A percentile compares a stretch with the other conserved stretches of the same genome.
Evolutionary conservation across 2,329 filamentous ascomycete genomes (phyloP).

Genomic region (Fusarium mexicanum): DNA sequence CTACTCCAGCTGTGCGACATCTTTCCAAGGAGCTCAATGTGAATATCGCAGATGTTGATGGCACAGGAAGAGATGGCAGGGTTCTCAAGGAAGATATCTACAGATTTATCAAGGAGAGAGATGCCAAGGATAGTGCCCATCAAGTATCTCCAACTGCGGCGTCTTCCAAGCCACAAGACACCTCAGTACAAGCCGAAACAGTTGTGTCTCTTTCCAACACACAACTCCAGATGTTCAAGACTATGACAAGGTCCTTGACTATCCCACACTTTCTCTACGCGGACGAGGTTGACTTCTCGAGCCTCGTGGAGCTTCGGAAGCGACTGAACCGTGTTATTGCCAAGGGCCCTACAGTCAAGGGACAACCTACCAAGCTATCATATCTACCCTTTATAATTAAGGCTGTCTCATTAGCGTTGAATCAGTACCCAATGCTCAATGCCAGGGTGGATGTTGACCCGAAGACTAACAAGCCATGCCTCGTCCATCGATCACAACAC

Average conservation of each 20-base stretch:
- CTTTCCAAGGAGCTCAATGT: slow-evolving; percentile 82
- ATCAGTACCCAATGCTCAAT: slow-evolving; percentile 87
- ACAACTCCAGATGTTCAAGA: slow-evolving; percentile 95
- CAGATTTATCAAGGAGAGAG: slow-evolving; percentile 68
- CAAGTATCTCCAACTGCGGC: slow-evolving; percentile 38
- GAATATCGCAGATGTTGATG: slow-evolving; percentile 79
- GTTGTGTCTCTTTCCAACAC: slow-evolving; percentile 76
- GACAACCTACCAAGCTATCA: slow-evolving; percentile 73
- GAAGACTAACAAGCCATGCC: slow-evolving; percentile 70
- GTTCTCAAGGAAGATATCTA: slow-evolving; percentile 94
- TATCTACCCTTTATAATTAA: slow-evolving; percentile 97
- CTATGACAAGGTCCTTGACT: slow-evolving; percentile 89
- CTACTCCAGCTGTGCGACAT: slow-evolving; percentile 92
- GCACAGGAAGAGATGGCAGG: slow-evolving; percentile 89
- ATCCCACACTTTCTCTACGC: slow-evolving; percentile 98
- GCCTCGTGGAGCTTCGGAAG: slow-evolving; percentile 75
- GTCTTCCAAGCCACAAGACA: slow-evolving; percentile 32
- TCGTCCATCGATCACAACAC: slow-evolving; percentile 84
- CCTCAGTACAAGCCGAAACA: slow-evolving; percentile 71
- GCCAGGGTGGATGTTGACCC: slow-evolving; percentile 75
- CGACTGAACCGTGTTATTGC: slow-evolving; percentile 75
- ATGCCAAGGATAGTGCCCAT: slow-evolving; percentile 47
- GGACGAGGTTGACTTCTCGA: slow-evolving; percentile 85
- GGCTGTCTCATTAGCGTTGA: slow-evolving; percentile 85
- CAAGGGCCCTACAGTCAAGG: slow-evolving; percentile 55